phyloP scores from a whole-genome alignment of 2,329 filamentous ascomycete genomes.

The Hypoxylon sp. region DNA sequence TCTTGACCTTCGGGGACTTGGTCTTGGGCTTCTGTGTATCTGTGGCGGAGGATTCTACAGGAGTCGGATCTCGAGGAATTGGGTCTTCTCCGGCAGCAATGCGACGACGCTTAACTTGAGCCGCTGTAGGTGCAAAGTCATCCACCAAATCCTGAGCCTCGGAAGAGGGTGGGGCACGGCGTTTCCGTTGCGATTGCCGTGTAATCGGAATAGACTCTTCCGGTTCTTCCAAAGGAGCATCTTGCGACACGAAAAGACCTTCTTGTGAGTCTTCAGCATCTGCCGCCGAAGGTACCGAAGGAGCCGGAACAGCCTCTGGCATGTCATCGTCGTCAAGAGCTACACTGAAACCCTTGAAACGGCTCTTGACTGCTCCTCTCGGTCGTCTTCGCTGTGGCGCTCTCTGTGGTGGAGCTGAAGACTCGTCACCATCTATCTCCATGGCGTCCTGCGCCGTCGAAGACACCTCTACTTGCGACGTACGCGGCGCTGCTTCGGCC shows the following conservation, averaged over 20 bases:
- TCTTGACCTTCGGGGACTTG: slow-evolving; percentile 62
- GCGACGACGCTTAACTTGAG: slow-evolving; percentile 83
- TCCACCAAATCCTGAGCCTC: slow-evolving; percentile 74
- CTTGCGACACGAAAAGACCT: slow-evolving; percentile 72
- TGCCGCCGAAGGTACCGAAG: slow-evolving; percentile 15
- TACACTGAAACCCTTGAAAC: slow-evolving; percentile 83
- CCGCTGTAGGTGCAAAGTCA: slow-evolving; percentile 80
- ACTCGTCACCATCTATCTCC: slow-evolving; percentile 49
- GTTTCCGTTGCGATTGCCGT: slow-evolving; percentile 61
- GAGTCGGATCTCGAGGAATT: slow-evolving; percentile 54
- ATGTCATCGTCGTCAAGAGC: slow-evolving; percentile 57
- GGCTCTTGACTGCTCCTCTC: slow-evolving; percentile 63
- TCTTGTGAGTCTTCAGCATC: slow-evolving; percentile 57
- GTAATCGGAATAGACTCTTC: slow-evolving; percentile 44
- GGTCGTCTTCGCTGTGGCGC: slow-evolving; percentile 53
- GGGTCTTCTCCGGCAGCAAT: slow-evolving; percentile 71
- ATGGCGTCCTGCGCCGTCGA: slow-evolving; percentile 43
- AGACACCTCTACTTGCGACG: slow-evolving; percentile 47
- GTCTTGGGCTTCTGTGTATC: slow-evolving; percentile 62
- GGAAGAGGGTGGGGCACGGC: slow-evolving; percentile 60
- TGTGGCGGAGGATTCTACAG: slow-evolving; percentile 50
- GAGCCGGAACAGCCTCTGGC: slow-evolving; percentile 26
- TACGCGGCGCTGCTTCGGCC: slow-evolving; percentile 58
- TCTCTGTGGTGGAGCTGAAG: slow-evolving; percentile 31
- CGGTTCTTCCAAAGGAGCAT: slow-evolving; percentile 51